phyloP scores from a whole-genome alignment of 2,329 filamentous ascomycete genomes.

The Phaeosphaeria sp. region DNA sequence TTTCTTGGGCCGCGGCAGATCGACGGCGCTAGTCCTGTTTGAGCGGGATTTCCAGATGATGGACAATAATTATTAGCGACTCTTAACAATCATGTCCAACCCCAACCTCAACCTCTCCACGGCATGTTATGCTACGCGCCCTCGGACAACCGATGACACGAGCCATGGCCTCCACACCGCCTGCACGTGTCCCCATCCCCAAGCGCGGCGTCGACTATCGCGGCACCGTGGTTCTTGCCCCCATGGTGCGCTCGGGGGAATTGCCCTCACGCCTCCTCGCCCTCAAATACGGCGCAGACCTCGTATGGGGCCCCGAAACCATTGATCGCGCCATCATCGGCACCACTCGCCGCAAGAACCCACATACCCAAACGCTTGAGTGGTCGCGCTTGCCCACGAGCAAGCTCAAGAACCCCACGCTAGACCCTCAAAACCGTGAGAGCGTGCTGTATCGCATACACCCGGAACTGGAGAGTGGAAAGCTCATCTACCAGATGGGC shows the following conservation, averaged over 20 bases:
- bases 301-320: conserved; percentile 98
- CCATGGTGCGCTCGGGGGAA: conserved; percentile 98
- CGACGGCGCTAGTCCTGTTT: background rate
- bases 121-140: conserved; percentile 51
- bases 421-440: conserved; percentile 59
- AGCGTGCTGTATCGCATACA: conserved; percentile 86
- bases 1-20: conserved; percentile 5
- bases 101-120: conserved; percentile 1
- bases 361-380: conserved; percentile 79
- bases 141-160: conserved; percentile 33
- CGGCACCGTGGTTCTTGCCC: conserved; percentile 90
- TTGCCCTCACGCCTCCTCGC: conserved; percentile 86
- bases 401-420: conserved; percentile 65
- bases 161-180: conserved; percentile 38
- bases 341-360: conserved; percentile 77
- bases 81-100: background rate
- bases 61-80: no score
- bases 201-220: conserved; percentile 90
- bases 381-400: conserved; percentile 80
- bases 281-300: conserved; percentile 92
- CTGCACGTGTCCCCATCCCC: conserved; percentile 79
- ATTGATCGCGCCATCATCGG: conserved; percentile 93
- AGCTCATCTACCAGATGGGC: conserved; percentile 89
- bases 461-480: conserved; percentile 74
- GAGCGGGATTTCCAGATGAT: background rate